Evolutionary conservation across 179 eudicot genomes (phyloP), one percentile per base, ranked within the genome.

Genomic region (Silene noctiflora): DNA sequence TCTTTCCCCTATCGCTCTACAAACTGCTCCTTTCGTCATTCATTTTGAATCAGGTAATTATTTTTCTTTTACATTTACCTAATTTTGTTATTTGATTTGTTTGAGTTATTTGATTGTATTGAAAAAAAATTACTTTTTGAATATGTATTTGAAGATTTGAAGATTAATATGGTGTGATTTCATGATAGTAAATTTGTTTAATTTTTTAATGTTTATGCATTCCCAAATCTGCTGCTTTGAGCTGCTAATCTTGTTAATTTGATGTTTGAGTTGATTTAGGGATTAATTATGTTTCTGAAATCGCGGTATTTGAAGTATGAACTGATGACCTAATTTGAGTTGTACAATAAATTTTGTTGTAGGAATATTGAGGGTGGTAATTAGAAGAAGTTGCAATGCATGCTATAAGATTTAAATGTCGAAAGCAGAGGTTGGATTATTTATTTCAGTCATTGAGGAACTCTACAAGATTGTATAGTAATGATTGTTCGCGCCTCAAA

Each of bases 381-480:
- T 44, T 44, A 44, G 51, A 79, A 44, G 51, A 78, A 79, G 78
- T 81, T 85, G 84, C 89, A 76, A 94, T 94, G 98, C 83, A 84
- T 83, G 86, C 87, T n/a, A 82, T 89, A 86, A 87, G 88, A 81
- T 77, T 94, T 24, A 88, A 69, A 82, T 83, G 85, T 78, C 82
- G 79, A 76, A 80, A 77, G 69, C 83, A 87, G 79, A 88, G 81
- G 71, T 92, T 89, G 97, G 88, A 81, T 61, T 58, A 78, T 53
- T 44, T 86, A 60, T 76, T 76, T 77, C 89, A 83, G 69, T 83
- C 80, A 25, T 62, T 79, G 69, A 90, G 85, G 71, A 71, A 74
- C 76, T 78, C 85, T 33, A 63, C 71, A 69, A 84, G 85, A 76
- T 79, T 83, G 53, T 77, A 71, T 69, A 59, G 61, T 56, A 79